phyloP scores from a whole-genome alignment of 345 rosid genomes.

The Abelmoschus esculentus region DNA sequence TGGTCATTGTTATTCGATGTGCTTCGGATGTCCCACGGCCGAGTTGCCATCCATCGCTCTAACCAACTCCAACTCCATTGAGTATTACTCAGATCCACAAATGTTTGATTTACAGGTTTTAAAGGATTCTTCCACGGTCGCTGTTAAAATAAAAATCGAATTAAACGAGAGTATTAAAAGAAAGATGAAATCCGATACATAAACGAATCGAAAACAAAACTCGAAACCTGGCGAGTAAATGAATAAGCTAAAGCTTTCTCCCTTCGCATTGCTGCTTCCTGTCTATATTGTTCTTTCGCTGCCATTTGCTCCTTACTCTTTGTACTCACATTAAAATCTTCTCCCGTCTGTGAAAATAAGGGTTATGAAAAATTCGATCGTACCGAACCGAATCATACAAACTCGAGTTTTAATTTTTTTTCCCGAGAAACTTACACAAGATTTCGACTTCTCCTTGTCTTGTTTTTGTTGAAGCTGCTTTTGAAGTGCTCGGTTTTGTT shows the following conservation, averaged over 20 bases:
- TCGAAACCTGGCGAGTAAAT: conserved; percentile 74
- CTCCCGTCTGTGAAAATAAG: conserved; percentile 35
- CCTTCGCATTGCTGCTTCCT: conserved; percentile 80
- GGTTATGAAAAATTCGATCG: neutral
- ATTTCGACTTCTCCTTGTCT: conserved; percentile 25
- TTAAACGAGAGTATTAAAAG: neutral
- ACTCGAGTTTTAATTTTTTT: neutral
- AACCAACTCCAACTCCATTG: conserved; percentile 99
- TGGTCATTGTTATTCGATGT: conserved; percentile 38
- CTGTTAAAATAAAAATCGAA: conserved; percentile 24
- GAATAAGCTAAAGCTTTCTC: conserved; percentile 88
- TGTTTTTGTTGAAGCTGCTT: conserved; percentile 56
- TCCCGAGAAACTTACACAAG: neutral
- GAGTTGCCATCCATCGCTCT: conserved; percentile 87
- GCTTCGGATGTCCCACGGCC: conserved; percentile 62
- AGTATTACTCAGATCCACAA: conserved; percentile 66
- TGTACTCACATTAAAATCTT: conserved; percentile 58
- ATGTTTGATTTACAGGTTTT: conserved; percentile 39
- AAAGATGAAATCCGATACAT: neutral
- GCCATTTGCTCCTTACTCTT: conserved; percentile 68
- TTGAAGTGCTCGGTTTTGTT: conserved; percentile 65
- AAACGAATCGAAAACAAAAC: neutral
- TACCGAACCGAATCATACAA: neutral
- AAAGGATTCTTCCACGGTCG: conserved; percentile 49
- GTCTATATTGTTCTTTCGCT: conserved; percentile 47